Base-by-base conservation (phyloP, 305 asterid species). In the Ajuga reptans region DNA sequence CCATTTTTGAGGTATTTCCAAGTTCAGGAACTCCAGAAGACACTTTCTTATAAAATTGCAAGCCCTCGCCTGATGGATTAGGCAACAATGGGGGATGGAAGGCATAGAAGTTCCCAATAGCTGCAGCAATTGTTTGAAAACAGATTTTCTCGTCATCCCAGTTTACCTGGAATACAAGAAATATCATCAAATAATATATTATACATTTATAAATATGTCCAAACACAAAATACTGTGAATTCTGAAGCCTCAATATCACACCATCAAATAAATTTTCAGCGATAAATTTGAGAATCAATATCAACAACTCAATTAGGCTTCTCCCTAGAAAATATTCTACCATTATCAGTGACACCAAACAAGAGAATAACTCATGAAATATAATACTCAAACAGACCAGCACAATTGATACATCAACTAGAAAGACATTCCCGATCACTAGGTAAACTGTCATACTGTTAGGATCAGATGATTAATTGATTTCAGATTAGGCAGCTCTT, bases 21-120 rank as follows among this genome's bases (percentile, higher is more conserved):
- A 56, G 82, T 64, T 72, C 72, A 47, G 74, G 72, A 78, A 74
- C 64, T 75, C 68, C 75, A 50, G 87, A 71, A 74, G 80, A 70
- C 56, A 51, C 74, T 73, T 55, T 85, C 83, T 79, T 87, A 81
- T 90, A 93, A 74, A 87, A 84, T 74, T 86, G 80, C 82, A 86
- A 64, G 70, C 89, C 88, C 62, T 85, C 86, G 24, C 92, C 91
- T 11, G 91, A 85, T 42, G 97, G 99, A 72, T 89, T 90, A 50
- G 97, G 99, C 81, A 93, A 74, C 78, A 93, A 18, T n/a, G 99
- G 99, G 45, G 96, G 92, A 85, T 91, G 91, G 72, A 93, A 79
- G 61, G 97, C 97, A 63, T 93, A 90, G 75, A 90, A 93, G 73
- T 81, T 86, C 52, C 91, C 99, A 65, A 93, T 86, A 68, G 96